Base-by-base conservation (phyloP, 108 stramenopile species). In the Conticribra weissflogii region DNA sequence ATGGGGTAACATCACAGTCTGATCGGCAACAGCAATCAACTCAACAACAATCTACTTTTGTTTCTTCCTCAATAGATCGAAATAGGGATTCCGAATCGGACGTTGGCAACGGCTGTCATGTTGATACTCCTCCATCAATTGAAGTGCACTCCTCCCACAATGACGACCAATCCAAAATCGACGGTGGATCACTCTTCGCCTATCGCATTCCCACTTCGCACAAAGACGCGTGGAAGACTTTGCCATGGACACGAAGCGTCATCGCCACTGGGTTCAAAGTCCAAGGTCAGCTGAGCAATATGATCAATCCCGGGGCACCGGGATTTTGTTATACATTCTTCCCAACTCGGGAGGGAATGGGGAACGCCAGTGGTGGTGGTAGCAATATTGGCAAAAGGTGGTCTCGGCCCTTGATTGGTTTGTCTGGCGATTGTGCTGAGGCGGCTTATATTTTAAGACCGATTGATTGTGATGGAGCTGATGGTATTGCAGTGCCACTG, bases 351-450 rank as follows among this genome's bases (percentile, higher is more conserved):
- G 82, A 84, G 14, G 76, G 72, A 63, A n/a, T n/a, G n/a, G n/a
- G n/a, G n/a, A n/a, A n/a, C n/a, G n/a, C n/a, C n/a, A n/a, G n/a
- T n/a, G n/a, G n/a, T n/a, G 66, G 57, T 16, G 63, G 59, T 2
- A 51, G 54, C 19, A 81, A 81, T 36, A 65, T 84, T 28, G 86
- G 81, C 45, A 52, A 61, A 9, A 65, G 68, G 54, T 84, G 61
- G 70, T 70, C 75, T 62, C 91, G 92, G n/a, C 97, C 96, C 2
- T 66, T 96, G 83, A 97, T 98, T 71, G 92, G 90, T 23, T 65
- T 98, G 1, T 93, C 97, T 1, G 97, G 97, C 23, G 97, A 98
- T 70, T 96, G 97, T 63, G 90, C 96, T n/a, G 96, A 97, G 65
- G 88, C 96, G 23, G 96, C 96, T 4, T 98, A 96, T 78, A 90